Conservation (phyloP, 139 green algal genomes). For the Chlamydomonas sp. region DNA sequence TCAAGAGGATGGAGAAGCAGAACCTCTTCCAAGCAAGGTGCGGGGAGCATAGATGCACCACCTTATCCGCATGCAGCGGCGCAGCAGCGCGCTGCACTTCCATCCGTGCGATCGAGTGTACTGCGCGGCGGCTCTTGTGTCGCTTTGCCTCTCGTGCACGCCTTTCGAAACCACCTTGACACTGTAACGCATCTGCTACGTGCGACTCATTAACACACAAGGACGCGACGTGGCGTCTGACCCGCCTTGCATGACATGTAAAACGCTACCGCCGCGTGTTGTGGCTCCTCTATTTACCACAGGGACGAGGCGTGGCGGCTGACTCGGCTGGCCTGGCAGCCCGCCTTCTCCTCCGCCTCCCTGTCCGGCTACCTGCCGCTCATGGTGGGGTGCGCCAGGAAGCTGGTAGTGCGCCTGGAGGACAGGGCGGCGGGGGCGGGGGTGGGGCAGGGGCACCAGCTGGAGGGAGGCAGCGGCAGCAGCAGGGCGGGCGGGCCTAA, state of each 20-base stretch:
- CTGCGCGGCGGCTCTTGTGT: no score
- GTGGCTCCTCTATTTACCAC: not conserved
- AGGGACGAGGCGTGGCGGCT: constrained; percentile 52
- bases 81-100: not conserved
- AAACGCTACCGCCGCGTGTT: not conserved
- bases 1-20: not conserved
- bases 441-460: not conserved
- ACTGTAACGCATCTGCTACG: no score
- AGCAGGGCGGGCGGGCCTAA: not conserved
- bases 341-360: constrained; percentile 53
- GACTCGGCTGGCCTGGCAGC: constrained; percentile 57
- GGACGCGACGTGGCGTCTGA: not conserved
- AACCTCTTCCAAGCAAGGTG: constrained; percentile 1
- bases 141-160: no score
- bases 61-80: not conserved
- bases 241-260: not conserved
- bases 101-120: not conserved
- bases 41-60: not conserved
- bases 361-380: constrained; percentile 59
- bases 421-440: not conserved
- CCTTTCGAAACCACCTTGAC: no score
- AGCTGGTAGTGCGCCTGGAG: constrained; percentile 46
- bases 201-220: not conserved
- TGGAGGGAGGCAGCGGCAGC: constrained; percentile 34
- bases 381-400: constrained; percentile 50